Conservation (phyloP, 441 rosid genomes). For the Erodium trifolium region DNA sequence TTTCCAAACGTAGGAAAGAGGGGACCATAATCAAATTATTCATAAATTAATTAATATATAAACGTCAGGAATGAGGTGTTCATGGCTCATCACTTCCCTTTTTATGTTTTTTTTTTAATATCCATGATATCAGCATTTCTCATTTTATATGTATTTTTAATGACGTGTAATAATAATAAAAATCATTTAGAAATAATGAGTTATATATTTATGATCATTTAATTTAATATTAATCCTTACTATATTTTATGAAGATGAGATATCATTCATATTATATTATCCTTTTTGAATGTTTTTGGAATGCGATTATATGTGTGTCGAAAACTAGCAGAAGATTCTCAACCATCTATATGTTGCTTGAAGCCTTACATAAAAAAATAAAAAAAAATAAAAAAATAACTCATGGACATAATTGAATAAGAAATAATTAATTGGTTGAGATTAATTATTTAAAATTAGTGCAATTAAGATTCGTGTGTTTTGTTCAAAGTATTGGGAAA, state of each 20-base stretch:
- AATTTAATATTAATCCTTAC: too few relatives aligned
- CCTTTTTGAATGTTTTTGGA: too few relatives aligned
- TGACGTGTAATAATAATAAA: too few relatives aligned
- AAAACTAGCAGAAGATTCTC: conserved; percentile 1
- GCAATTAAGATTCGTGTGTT: background rate
- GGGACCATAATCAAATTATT: background rate
- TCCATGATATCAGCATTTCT: background rate
- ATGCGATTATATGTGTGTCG: background rate
- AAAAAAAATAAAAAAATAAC: background rate
- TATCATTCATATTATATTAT: too few relatives aligned
- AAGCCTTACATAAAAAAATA: background rate
- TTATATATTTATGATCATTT: too few relatives aligned
- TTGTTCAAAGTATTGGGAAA: background rate
- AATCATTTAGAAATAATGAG: too few relatives aligned
- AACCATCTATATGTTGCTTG: background rate
- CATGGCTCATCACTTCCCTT: background rate
- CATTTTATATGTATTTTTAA: too few relatives aligned
- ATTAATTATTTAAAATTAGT: too few relatives aligned
- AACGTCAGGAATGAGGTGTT: background rate
- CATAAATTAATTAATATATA: too few relatives aligned
- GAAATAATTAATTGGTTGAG: background rate
- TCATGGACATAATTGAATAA: background rate
- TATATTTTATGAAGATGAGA: too few relatives aligned
- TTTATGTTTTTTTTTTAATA: too few relatives aligned
- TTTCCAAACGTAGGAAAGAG: background rate